phyloP scores from a whole-genome alignment of 2,329 filamentous ascomycete species.

The Alternaria gaisen region DNA sequence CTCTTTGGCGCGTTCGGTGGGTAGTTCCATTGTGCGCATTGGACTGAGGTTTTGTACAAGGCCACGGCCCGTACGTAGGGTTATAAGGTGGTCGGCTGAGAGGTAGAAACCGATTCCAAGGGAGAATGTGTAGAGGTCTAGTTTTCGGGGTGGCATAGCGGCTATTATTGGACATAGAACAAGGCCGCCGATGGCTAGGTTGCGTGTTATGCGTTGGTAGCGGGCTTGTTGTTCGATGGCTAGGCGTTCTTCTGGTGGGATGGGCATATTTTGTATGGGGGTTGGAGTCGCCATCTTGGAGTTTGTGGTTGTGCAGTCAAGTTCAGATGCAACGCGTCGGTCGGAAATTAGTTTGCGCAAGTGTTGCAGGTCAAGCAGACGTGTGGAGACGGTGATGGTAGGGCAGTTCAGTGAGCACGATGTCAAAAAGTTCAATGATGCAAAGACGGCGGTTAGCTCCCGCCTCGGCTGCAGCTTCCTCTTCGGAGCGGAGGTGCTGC shows the following conservation, averaged over 20 bases:
- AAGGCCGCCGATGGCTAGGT: slow-evolving; percentile 59
- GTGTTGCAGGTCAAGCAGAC: background rate
- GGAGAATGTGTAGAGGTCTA: slow-evolving; percentile 67
- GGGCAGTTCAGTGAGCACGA: slow-evolving; percentile 6
- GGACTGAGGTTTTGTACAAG: slow-evolving; percentile 46
- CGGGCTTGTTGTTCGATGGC: slow-evolving; percentile 43
- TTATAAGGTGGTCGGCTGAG: slow-evolving; percentile 60
- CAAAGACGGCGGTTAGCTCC: slow-evolving; percentile 27
- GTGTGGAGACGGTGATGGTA: background rate
- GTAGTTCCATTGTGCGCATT: slow-evolving; percentile 32
- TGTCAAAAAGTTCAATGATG: slow-evolving; percentile 43
- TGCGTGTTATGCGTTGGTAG: slow-evolving; percentile 50
- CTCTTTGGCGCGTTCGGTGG: slow-evolving; percentile 50
- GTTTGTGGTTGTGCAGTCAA: slow-evolving; percentile 10
- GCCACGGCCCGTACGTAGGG: slow-evolving; percentile 52
- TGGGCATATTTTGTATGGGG: slow-evolving; percentile 27
- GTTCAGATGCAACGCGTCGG: background rate
- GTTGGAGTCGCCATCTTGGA: slow-evolving; percentile 36
- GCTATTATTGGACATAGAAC: slow-evolving; percentile 64
- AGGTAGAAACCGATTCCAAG: slow-evolving; percentile 60
- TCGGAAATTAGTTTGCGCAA: background rate
- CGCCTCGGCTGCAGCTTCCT: slow-evolving; percentile 40
- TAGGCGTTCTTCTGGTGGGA: slow-evolving; percentile 47
- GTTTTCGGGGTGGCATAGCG: slow-evolving; percentile 67
- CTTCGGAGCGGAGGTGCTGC: slow-evolving; percentile 16